These are phyloP conservation scores for Cokeromyces recurvatus DNA, from an alignment of 371 early-diverging fungal genomes.

Conservation along the genomic window DNA sequence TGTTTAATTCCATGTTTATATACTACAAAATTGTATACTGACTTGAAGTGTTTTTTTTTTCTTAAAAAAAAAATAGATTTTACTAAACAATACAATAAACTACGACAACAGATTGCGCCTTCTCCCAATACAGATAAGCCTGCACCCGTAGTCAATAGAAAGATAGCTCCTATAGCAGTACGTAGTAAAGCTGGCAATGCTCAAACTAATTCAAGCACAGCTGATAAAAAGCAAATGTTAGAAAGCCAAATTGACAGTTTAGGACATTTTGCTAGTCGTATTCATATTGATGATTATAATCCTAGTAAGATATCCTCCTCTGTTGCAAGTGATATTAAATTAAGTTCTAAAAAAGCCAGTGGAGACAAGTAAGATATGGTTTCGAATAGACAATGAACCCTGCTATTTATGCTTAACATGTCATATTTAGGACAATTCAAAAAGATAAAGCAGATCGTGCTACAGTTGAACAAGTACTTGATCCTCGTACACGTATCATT, in stretches of 20 bases:
- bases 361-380: slow-evolving; percentile 61
- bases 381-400: not conserved
- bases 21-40: too few species aligned
- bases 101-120: slow-evolving; percentile 58
- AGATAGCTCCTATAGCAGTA: slow-evolving; percentile 12
- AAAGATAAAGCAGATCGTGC: slow-evolving; percentile 97
- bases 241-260: slow-evolving; percentile 57
- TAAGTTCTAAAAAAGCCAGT: slow-evolving; percentile 76
- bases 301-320: slow-evolving; percentile 35
- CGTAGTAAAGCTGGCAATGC: slow-evolving; percentile 14
- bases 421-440: slow-evolving; percentile 20
- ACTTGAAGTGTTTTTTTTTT: too few species aligned
- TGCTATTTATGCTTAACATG: too few species aligned
- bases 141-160: slow-evolving; percentile 42
- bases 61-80: too few species aligned
- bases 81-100: slow-evolving; percentile 89
- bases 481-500: slow-evolving; percentile 96
- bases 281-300: slow-evolving; percentile 57
- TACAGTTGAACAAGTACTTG: slow-evolving; percentile 97
- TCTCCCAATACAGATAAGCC: slow-evolving; percentile 21
- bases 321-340: slow-evolving; percentile 53
- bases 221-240: slow-evolving; percentile 30
- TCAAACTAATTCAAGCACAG: slow-evolving; percentile 2
- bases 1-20: too few species aligned
- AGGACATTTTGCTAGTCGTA: slow-evolving; percentile 57